Evolutionary conservation across 2,329 filamentous ascomycete species (phyloP).

Genomic region (Pestalotiopsis fici): DNA sequence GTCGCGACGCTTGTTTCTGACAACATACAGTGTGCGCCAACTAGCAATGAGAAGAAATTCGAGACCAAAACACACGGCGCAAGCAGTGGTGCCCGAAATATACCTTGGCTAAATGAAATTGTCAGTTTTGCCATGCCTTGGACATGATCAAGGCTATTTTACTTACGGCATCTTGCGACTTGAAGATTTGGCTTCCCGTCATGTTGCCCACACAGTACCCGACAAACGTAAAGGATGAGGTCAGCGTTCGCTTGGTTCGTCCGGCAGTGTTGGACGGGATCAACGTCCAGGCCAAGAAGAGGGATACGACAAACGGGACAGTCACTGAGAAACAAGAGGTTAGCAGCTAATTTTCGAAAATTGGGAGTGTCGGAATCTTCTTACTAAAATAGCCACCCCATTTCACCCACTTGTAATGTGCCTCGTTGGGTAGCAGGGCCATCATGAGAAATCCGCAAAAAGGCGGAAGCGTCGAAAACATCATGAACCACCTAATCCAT

Average conservation of each 20-base stretch:
- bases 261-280: conserved; percentile 47
- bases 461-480: conserved; percentile 33
- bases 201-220: conserved; percentile 38
- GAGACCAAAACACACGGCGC: conserved; percentile 38
- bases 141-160: not conserved
- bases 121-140: not conserved
- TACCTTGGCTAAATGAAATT: conserved; percentile 35
- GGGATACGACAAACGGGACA: conserved; percentile 30
- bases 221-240: conserved; percentile 13
- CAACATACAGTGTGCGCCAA: conserved; percentile 41
- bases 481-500: conserved; percentile 35
- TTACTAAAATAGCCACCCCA: conserved; percentile 31
- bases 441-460: conserved; percentile 37
- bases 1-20: conserved; percentile 37
- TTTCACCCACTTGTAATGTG: conserved; percentile 35
- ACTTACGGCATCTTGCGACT: conserved; percentile 38
- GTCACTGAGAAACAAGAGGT: conserved; percentile 32
- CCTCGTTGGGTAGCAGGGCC: conserved; percentile 33
- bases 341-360: not conserved
- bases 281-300: conserved; percentile 35
- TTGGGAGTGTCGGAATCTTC: not conserved
- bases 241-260: conserved; percentile 36
- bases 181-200: conserved; percentile 47
- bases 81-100: conserved; percentile 40
- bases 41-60: conserved; percentile 36